Conservation (phyloP, 169 alveolate species). For the Toxoplasma gondii region DNA sequence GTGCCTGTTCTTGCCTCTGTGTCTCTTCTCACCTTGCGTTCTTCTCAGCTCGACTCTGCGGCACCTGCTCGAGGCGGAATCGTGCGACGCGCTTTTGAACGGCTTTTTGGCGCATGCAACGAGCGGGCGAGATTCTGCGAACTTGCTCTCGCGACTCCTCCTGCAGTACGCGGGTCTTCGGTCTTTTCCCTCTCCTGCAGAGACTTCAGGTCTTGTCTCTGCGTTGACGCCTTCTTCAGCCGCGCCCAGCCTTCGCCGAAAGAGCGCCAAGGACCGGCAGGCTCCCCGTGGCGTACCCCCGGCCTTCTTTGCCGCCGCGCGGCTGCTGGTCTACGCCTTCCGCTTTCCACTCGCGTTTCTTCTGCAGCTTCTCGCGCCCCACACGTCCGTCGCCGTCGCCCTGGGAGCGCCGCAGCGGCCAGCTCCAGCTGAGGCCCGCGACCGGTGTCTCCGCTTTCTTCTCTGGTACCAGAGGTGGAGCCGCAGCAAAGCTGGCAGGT, state of each 20-base stretch:
- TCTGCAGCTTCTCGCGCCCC: constrained; percentile 17
- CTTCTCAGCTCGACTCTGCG: background rate
- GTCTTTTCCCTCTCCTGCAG: background rate
- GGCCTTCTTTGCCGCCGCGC: background rate
- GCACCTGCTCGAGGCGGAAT: background rate
- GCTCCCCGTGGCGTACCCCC: background rate
- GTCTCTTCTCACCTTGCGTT: no score
- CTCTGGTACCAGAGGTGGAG: no score
- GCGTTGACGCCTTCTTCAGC: background rate
- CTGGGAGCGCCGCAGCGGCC: background rate
- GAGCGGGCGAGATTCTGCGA: background rate
- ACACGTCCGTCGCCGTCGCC: background rate
- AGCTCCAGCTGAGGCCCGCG: background rate
- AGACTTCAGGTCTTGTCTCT: background rate
- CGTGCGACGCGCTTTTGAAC: background rate
- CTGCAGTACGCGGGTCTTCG: background rate
- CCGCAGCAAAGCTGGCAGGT: no score
- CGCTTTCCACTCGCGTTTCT: background rate
- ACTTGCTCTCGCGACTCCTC: background rate
- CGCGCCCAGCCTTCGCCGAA: background rate
- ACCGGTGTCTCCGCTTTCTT: no score
- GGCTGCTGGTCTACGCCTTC: background rate
- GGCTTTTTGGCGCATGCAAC: background rate
- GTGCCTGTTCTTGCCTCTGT: no score
- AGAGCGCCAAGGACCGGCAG: background rate